These are phyloP conservation scores for Chrysopogon serrulatus DNA, from an alignment of 176 grass and related monocot genomes.

Conservation along the genomic window DNA sequence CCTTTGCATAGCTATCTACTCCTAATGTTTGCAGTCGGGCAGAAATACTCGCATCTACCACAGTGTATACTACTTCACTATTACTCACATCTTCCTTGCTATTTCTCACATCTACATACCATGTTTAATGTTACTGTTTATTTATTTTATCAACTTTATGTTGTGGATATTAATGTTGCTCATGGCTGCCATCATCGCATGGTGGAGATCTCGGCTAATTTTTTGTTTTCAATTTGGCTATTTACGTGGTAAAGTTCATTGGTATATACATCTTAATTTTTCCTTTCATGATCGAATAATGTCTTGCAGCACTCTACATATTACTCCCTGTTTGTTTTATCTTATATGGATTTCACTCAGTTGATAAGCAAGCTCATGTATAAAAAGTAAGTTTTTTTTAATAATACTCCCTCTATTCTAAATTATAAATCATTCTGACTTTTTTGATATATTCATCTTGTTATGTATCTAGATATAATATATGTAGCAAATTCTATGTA, in stretches of 20 bases:
- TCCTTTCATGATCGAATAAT: neutral
- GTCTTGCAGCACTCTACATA: too few species aligned
- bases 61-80: neutral
- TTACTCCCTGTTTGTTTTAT: neutral
- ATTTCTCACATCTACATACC: neutral
- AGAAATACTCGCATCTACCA: neutral
- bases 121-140: neutral
- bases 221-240: neutral
- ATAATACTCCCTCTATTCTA: too few species aligned
- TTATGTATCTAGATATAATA: too few species aligned
- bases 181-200: neutral
- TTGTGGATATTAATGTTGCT: neutral
- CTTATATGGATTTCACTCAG: too few species aligned
- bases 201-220: neutral
- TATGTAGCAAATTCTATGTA: too few species aligned
- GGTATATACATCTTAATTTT: neutral
- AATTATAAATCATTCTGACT: too few species aligned
- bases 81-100: neutral
- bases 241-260: neutral
- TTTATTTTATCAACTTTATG: neutral
- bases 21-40: neutral
- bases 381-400: too few species aligned
- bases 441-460: too few species aligned
- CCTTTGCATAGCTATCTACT: neutral
- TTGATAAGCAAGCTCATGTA: too few species aligned